phyloP scores from a whole-genome alignment of 805 yeast genomes.

The Sugiyamaella smithiae region DNA sequence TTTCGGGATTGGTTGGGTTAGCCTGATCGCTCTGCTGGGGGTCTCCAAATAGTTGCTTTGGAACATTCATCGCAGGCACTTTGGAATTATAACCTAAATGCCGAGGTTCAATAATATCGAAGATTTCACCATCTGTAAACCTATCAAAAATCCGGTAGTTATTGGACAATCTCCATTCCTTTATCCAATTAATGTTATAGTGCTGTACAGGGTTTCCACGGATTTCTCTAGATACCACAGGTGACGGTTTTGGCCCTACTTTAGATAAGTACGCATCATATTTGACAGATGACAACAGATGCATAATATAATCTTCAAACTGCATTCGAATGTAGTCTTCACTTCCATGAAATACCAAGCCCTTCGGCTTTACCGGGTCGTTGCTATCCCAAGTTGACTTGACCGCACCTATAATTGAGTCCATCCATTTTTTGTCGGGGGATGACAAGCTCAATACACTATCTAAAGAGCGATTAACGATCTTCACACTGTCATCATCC shows the following conservation, averaged over 20 bases:
- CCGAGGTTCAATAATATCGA: conserved; percentile 54
- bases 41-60: conserved; percentile 11
- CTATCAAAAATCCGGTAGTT: conserved; percentile 54
- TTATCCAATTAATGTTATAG: conserved; percentile 47
- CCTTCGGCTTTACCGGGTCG: conserved; percentile 41
- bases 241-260: conserved; percentile 39
- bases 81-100: conserved; percentile 31
- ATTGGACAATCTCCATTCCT: conserved; percentile 52
- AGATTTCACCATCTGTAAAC: conserved; percentile 65
- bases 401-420: conserved; percentile 52
- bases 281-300: conserved; percentile 69
- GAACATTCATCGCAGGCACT: neutral
- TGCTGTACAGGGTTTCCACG: conserved; percentile 39
- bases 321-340: conserved; percentile 86
- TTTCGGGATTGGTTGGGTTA: conserved; percentile 25
- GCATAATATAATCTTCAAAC: conserved; percentile 86
- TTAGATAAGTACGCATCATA: conserved; percentile 54
- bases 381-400: conserved; percentile 41
- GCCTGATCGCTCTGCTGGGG: too few species aligned
- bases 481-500: conserved; percentile 41
- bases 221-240: conserved; percentile 31
- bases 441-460: conserved; percentile 47
- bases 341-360: conserved; percentile 59
- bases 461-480: conserved; percentile 43
- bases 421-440: conserved; percentile 75